Percentiles rank a stretch among this genome's conserved stretches.
Evolutionary conservation across 2,329 filamentous ascomycete genomes (phyloP).

Genomic region (Dothiorella sarmentorum): DNA sequence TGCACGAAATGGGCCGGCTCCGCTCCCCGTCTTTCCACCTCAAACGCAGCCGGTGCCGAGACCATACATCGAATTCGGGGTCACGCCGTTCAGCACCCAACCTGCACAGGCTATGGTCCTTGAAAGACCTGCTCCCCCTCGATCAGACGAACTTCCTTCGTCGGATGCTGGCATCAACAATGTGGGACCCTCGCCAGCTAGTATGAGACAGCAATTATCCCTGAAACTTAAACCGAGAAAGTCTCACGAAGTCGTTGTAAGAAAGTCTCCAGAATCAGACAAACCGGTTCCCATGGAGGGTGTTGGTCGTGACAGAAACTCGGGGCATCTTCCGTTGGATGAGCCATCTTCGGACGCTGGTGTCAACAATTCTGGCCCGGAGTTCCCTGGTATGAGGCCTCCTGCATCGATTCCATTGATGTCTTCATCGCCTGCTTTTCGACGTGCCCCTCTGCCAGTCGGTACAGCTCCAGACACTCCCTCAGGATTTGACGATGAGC

Average conservation of each 20-base stretch:
- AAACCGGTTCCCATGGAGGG: not conserved
- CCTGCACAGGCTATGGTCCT: not conserved
- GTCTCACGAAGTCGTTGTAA: no score
- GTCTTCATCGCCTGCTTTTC: not conserved
- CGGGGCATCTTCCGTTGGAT: not conserved
- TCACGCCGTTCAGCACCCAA: not conserved
- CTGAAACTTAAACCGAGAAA: not conserved
- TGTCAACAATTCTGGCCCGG: not conserved
- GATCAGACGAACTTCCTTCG: not conserved
- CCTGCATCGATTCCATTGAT: not conserved
- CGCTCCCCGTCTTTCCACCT: not conserved
- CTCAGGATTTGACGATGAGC: no score
- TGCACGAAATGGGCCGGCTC: not conserved
- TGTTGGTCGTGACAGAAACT: not conserved
- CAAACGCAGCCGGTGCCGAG: not conserved
- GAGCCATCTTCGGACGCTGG: not conserved
- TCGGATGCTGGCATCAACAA: constrained; percentile 10
- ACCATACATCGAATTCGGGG: not conserved
- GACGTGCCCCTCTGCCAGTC: not conserved
- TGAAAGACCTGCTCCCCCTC: not conserved
- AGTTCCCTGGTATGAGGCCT: not conserved
- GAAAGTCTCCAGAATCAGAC: not conserved
- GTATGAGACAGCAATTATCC: not conserved
- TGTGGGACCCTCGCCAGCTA: not conserved
- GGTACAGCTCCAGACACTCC: no score